Conservation (phyloP, 1,284 basidiomycete genomes). For the Fomitopsis palustris region DNA sequence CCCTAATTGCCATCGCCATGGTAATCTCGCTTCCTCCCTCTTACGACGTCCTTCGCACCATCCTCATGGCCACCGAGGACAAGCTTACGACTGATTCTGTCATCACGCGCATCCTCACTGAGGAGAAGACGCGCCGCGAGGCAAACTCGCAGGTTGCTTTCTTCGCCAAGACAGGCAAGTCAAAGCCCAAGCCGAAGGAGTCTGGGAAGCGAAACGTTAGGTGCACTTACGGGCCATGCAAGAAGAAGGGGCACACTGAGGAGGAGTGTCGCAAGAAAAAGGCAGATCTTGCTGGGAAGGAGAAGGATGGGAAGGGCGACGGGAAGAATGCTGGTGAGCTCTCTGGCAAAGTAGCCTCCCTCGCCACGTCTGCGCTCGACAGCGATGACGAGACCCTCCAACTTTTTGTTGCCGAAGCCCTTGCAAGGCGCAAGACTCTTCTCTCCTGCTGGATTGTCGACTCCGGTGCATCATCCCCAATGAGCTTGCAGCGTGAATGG, state of each 20-base stretch:
- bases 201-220: conserved; percentile 8
- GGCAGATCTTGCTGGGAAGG: conserved; percentile 11
- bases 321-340: no score
- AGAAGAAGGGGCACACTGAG: conserved; percentile 13
- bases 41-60: conserved; percentile 17
- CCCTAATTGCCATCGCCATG: neutral
- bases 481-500: conserved; percentile 15
- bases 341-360: no score
- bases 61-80: conserved; percentile 13
- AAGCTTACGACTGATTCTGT: conserved; percentile 11
- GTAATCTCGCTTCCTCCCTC: conserved; percentile 18
- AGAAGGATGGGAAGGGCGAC: neutral
- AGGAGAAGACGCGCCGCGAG: conserved; percentile 10
- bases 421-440: neutral
- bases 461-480: conserved; percentile 16
- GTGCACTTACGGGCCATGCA: conserved; percentile 16
- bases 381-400: no score
- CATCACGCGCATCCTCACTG: conserved; percentile 8
- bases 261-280: conserved; percentile 16
- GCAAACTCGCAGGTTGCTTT: neutral
- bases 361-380: no score
- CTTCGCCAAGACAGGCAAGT: no score
- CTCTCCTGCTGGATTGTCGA: conserved; percentile 16
- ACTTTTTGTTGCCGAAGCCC: no score
- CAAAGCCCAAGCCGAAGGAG: conserved; percentile 6